Evolutionary conservation across 257 asterid genomes (phyloP).

Genomic region (Ligustrum vulgare): DNA sequence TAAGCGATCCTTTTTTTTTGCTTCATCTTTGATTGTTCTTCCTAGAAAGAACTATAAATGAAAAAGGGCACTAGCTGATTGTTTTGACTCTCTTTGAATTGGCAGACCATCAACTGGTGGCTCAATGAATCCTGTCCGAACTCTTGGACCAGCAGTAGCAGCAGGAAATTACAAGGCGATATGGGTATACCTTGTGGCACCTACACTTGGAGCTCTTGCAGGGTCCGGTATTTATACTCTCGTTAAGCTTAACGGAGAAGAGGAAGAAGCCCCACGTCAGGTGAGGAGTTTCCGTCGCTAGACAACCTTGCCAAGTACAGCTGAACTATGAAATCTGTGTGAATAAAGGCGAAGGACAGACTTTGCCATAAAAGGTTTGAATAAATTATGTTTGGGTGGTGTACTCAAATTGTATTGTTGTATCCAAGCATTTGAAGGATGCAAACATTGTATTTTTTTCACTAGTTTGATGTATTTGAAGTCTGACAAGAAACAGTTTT

Average conservation of each 20-base stretch:
- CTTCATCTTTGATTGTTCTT: not conserved
- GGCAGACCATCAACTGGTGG: conserved; percentile 83
- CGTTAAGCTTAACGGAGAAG: conserved; percentile 50
- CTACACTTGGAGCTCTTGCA: conserved; percentile 77
- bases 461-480: not conserved
- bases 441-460: not conserved
- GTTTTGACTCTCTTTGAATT: not conserved
- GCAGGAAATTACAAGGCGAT: conserved; percentile 77
- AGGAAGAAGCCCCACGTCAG: conserved; percentile 40
- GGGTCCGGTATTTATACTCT: conserved; percentile 66
- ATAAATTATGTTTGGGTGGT: not conserved
- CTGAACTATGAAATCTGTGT: not conserved
- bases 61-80: not conserved
- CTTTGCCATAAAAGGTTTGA: not conserved
- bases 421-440: not conserved
- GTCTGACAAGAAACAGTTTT: not conserved
- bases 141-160: conserved; percentile 90
- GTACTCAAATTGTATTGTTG: not conserved
- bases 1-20: not conserved
- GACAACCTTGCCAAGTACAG: not conserved
- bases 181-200: conserved; percentile 84
- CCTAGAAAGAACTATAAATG: not conserved
- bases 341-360: conserved; percentile 36
- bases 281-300: conserved; percentile 66
- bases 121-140: conserved; percentile 89